Conservation (phyloP, 1,284 basidiomycete genomes). For the Boletus mariae region DNA sequence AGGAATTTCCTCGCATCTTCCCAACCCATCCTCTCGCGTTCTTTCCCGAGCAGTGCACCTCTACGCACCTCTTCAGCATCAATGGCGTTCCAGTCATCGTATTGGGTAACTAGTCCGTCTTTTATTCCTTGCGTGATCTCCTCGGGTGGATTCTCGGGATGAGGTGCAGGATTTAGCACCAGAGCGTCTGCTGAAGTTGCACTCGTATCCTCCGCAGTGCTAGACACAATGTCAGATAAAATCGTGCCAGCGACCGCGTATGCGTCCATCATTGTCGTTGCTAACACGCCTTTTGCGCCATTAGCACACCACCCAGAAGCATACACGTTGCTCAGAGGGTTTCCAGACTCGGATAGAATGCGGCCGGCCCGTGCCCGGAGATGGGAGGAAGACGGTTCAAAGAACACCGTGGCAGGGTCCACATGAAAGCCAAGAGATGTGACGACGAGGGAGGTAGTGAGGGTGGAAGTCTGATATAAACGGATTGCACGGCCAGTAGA, state of each 20-base stretch:
- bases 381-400: conserved; percentile 51
- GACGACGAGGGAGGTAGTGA: conserved; percentile 76
- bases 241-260: conserved; percentile 76
- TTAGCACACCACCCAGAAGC: conserved; percentile 92
- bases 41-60: conserved; percentile 61
- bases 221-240: conserved; percentile 47
- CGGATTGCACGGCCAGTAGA: conserved; percentile 49
- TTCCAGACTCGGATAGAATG: conserved; percentile 45
- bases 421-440: conserved; percentile 87
- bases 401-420: conserved; percentile 54
- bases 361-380: conserved; percentile 53
- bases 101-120: conserved; percentile 49
- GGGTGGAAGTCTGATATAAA: conserved; percentile 54
- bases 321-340: conserved; percentile 66
- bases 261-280: conserved; percentile 92
- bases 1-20: conserved; percentile 47
- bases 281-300: conserved; percentile 91
- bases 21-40: conserved; percentile 78
- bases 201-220: conserved; percentile 15
- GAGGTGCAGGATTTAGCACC: conserved; percentile 24
- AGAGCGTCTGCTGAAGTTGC: conserved; percentile 17
- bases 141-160: conserved; percentile 44
- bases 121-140: conserved; percentile 56
- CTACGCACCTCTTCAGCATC: conserved; percentile 63
- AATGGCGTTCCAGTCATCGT: conserved; percentile 67